Conservation (phyloP, 495 filamentous ascomycete species). For the Penicillium psychrofluorescens region DNA sequence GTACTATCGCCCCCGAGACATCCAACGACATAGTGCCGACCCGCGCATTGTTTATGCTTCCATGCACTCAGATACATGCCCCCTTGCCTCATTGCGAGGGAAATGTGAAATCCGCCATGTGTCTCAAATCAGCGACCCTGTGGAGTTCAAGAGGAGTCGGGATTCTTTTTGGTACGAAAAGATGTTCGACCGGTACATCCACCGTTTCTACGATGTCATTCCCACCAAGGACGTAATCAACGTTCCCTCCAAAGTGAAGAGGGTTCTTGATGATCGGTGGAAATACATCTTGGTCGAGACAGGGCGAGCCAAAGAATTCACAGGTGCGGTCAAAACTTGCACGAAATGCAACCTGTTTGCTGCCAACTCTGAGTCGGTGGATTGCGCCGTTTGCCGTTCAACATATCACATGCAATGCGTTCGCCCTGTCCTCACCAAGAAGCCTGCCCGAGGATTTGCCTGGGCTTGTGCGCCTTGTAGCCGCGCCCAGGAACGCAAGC, state of each 20-base stretch:
- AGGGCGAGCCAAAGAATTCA: constrained; percentile 86
- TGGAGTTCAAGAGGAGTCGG: constrained; percentile 71
- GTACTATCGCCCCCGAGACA: constrained; percentile 96
- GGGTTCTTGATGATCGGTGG: constrained; percentile 91
- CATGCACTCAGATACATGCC: constrained; percentile 97
- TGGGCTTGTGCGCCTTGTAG: constrained; percentile 97
- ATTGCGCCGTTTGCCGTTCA: constrained; percentile 88
- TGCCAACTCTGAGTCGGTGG: constrained; percentile 92
- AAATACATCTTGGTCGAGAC: constrained; percentile 90
- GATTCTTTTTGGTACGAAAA: constrained; percentile 97
- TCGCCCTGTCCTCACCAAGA: constrained; percentile 84
- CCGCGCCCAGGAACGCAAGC: constrained; percentile 82
- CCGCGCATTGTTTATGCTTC: constrained; percentile 85
- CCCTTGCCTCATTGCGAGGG: constrained; percentile 82
- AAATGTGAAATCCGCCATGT: constrained; percentile 86
- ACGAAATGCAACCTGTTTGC: constrained; percentile 86
- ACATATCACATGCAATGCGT: constrained; percentile 99
- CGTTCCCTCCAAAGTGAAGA: constrained; percentile 88
- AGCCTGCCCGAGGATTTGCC: constrained; percentile 94
- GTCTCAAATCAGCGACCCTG: constrained; percentile 74
- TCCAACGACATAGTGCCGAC: constrained; percentile 84
- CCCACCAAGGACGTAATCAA: constrained; percentile 91
- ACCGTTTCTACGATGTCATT: constrained; percentile 94
- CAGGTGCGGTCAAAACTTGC: constrained; percentile 92
- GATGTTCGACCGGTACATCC: constrained; percentile 95